Conservation (phyloP, 2,329 filamentous ascomycete genomes). For the Macrophomina pseudophaseolina region DNA sequence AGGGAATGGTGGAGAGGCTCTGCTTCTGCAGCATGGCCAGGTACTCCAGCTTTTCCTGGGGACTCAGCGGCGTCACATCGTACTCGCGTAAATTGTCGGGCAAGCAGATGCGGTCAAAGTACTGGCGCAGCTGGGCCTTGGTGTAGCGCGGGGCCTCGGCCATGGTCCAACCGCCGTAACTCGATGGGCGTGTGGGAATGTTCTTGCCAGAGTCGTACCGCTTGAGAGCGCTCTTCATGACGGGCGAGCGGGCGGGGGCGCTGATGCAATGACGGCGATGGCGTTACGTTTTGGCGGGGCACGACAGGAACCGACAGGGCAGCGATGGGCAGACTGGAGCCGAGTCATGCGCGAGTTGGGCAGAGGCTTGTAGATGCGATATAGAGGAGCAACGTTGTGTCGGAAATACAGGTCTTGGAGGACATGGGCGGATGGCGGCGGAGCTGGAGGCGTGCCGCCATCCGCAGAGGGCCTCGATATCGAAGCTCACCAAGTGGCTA, state of each 20-base stretch:
- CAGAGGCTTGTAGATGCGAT: neutral
- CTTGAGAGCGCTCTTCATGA: conserved; percentile 20
- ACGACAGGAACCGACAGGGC: neutral
- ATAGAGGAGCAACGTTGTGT: neutral
- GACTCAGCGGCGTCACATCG: conserved; percentile 32
- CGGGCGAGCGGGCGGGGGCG: neutral
- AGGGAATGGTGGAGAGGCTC: conserved; percentile 58
- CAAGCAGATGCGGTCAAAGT: conserved; percentile 43
- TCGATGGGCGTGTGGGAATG: neutral
- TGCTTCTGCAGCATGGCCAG: conserved; percentile 40
- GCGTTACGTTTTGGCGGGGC: neutral
- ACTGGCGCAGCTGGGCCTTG: conserved; percentile 38
- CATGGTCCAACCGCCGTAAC: conserved; percentile 10
- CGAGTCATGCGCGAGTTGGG: neutral
- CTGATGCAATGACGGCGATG: conserved; percentile 14
- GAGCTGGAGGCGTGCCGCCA: conserved; percentile 6
- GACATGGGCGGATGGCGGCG: conserved; percentile 1
- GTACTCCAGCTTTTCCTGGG: conserved; percentile 37
- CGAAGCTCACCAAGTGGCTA: conserved; percentile 3
- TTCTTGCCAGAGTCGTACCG: conserved; percentile 17
- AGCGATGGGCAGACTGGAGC: neutral
- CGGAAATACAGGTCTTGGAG: neutral
- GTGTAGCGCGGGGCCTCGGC: conserved; percentile 30
- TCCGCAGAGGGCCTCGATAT: neutral
- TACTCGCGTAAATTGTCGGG: conserved; percentile 35